These are phyloP conservation scores for Polyporus tsugae DNA, from an alignment of 1,284 basidiomycete species.

Conservation along the genomic window DNA sequence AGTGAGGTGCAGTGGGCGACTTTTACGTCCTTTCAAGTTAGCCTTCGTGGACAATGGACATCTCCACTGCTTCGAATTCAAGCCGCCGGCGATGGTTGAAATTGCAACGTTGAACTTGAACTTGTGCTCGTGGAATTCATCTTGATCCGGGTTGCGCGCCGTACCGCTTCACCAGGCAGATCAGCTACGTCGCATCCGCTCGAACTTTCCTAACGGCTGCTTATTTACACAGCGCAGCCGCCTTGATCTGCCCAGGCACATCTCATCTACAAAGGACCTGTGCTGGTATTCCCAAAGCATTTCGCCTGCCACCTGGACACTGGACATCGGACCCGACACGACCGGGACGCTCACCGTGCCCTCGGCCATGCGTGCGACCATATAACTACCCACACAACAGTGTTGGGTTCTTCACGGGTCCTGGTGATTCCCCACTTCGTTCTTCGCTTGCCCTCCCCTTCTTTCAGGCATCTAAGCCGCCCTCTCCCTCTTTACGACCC, in stretches of 20 bases:
- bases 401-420: slow-evolving; percentile 14
- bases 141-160: slow-evolving; percentile 13
- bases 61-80: too few species aligned
- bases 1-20: not conserved
- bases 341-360: not conserved
- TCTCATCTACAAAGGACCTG: not conserved
- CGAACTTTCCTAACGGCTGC: not conserved
- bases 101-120: not conserved
- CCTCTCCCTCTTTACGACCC: not conserved
- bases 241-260: slow-evolving; percentile 11
- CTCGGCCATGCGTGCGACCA: not conserved
- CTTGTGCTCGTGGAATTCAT: not conserved
- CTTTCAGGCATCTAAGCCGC: slow-evolving; percentile 10
- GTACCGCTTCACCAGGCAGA: slow-evolving; percentile 10
- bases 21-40: too few species aligned
- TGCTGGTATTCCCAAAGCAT: not conserved
- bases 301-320: not conserved
- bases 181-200: not conserved
- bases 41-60: too few species aligned
- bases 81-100: not conserved
- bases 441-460: slow-evolving; percentile 21
- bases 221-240: not conserved
- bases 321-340: not conserved
- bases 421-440: slow-evolving; percentile 28
- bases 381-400: slow-evolving; percentile 8